These are phyloP conservation scores for Phlebopus sp. DNA, from an alignment of 1,284 basidiomycete genomes.

Conservation along the genomic window DNA sequence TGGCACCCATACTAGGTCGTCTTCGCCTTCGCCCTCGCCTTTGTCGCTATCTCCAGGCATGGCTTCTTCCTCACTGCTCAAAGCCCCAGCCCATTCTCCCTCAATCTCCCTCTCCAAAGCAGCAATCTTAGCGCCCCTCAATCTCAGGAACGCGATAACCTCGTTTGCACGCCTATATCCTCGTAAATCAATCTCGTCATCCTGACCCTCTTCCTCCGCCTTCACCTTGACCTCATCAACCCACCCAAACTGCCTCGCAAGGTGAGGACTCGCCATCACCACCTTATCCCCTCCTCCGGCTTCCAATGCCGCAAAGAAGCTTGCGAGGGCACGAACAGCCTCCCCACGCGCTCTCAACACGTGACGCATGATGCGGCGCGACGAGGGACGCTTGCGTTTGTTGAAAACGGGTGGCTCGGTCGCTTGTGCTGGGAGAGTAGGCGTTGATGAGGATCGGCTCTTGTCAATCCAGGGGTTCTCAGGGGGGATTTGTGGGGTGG, in stretches of 20 bases:
- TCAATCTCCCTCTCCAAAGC: slow-evolving; percentile 45
- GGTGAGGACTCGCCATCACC: slow-evolving; percentile 57
- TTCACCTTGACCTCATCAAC: slow-evolving; percentile 30
- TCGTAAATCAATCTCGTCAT: slow-evolving; percentile 28
- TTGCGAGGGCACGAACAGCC: slow-evolving; percentile 70
- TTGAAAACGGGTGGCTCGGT: slow-evolving; percentile 41
- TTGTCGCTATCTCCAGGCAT: slow-evolving; percentile 39
- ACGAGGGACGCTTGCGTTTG: slow-evolving; percentile 59
- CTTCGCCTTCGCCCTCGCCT: slow-evolving; percentile 24
- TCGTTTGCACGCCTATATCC: slow-evolving; percentile 63
- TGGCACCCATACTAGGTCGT: slow-evolving; percentile 39
- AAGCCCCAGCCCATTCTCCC: slow-evolving; percentile 57
- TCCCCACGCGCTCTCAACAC: slow-evolving; percentile 78
- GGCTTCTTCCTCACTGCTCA: slow-evolving; percentile 61
- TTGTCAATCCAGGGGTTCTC: slow-evolving; percentile 69
- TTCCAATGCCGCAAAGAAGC: slow-evolving; percentile 69
- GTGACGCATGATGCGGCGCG: slow-evolving; percentile 80
- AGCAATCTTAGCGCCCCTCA: slow-evolving; percentile 63
- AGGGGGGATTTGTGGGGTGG: slow-evolving; percentile 58
- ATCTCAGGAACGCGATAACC: slow-evolving; percentile 59
- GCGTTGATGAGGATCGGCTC: slow-evolving; percentile 32
- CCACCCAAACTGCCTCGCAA: slow-evolving; percentile 56
- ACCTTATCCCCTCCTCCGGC: slow-evolving; percentile 41
- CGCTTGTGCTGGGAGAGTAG: slow-evolving; percentile 21
- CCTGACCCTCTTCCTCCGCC: slow-evolving; percentile 25